A percentile compares a stretch with the other conserved stretches of the same genome.
Evolutionary conservation across 2,329 filamentous ascomycete species (phyloP).

Genomic region (Aureobasidium subglaciale): DNA sequence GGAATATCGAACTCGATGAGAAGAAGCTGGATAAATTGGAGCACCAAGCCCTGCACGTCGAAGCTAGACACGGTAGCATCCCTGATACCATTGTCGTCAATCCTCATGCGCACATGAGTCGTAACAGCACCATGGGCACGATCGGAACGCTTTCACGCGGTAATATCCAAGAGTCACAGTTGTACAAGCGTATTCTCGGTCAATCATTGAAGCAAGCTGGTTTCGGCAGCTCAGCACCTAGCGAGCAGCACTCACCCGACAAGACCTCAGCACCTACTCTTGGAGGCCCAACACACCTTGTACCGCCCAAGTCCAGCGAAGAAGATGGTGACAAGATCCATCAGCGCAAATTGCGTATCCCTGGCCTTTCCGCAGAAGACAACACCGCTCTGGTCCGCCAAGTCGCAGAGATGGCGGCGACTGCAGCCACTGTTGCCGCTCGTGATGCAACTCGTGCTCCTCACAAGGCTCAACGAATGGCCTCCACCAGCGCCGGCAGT

Average conservation of each 20-base stretch:
- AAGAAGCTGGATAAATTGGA: slow-evolving; percentile 38
- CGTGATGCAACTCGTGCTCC: slow-evolving; percentile 59
- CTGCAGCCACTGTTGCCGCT: slow-evolving; percentile 79
- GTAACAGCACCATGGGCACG: slow-evolving; percentile 16
- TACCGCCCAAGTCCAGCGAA: slow-evolving; percentile 59
- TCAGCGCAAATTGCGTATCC: slow-evolving; percentile 34
- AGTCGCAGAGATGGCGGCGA: slow-evolving; percentile 89
- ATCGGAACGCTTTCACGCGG: slow-evolving; percentile 41
- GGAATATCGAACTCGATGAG: slow-evolving; percentile 67
- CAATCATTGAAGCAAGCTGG: slow-evolving; percentile 84
- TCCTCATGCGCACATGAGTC: slow-evolving; percentile 15
- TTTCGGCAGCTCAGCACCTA: slow-evolving; percentile 49
- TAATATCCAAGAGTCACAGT: slow-evolving; percentile 76
- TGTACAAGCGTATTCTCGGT: slow-evolving; percentile 89
- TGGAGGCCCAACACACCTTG: slow-evolving; percentile 49
- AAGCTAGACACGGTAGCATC: slow-evolving; percentile 17
- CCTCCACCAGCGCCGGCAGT: slow-evolving; percentile 20
- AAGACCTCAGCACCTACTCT: slow-evolving; percentile 24
- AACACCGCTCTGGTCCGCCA: slow-evolving; percentile 75
- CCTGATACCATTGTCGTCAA: slow-evolving; percentile 5
- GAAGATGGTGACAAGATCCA: slow-evolving; percentile 38
- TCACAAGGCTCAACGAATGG: slow-evolving; percentile 43
- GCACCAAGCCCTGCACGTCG: slow-evolving; percentile 26
- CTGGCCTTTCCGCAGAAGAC: slow-evolving; percentile 72
- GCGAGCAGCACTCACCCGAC: slow-evolving; percentile 19